These are phyloP conservation scores for Microstroma glucosiphilum DNA, from an alignment of 1,284 basidiomycete genomes.

Conservation along the genomic window DNA sequence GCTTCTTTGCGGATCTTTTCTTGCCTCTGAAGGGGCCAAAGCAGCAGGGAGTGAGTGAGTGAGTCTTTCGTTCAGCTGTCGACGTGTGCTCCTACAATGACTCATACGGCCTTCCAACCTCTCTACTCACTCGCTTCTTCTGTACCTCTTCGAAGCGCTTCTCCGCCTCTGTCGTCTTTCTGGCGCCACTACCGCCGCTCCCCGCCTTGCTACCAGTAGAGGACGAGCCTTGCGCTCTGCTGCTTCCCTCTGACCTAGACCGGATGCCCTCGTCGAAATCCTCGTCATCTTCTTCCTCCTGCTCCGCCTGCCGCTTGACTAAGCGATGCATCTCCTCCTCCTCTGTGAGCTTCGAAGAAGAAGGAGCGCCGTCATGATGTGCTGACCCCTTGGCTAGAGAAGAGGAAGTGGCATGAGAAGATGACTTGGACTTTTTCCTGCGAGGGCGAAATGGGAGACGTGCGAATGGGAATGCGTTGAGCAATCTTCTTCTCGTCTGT, in stretches of 20 bases:
- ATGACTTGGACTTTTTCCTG: constrained; percentile 30
- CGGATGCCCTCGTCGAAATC: no score
- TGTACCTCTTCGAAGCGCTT: constrained; percentile 79
- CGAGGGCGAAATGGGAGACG: no score
- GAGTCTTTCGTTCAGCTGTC: not conserved
- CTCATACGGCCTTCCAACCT: no score
- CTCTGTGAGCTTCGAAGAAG: not conserved
- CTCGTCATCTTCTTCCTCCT: constrained; percentile 5
- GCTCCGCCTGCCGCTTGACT: constrained; percentile 1
- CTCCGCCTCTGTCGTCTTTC: constrained; percentile 77
- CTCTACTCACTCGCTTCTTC: constrained; percentile 65
- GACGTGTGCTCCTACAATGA: no score
- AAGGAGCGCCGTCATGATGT: not conserved
- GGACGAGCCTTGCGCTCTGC: constrained; percentile 52
- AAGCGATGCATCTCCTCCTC: constrained; percentile 1
- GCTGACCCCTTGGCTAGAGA: constrained; percentile 2
- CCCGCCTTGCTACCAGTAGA: constrained; percentile 26
- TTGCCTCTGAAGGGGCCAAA: constrained; percentile 60
- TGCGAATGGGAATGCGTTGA: no score
- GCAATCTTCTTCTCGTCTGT: not conserved
- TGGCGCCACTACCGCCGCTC: constrained; percentile 51
- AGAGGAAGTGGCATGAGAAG: constrained; percentile 9
- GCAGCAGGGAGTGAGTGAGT: constrained; percentile 1
- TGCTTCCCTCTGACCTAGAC: no score
- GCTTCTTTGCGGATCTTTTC: constrained; percentile 74